Evolutionary conservation across 2,329 filamentous ascomycete genomes (phyloP).

Genomic region (Colletotrichum viniferum): DNA sequence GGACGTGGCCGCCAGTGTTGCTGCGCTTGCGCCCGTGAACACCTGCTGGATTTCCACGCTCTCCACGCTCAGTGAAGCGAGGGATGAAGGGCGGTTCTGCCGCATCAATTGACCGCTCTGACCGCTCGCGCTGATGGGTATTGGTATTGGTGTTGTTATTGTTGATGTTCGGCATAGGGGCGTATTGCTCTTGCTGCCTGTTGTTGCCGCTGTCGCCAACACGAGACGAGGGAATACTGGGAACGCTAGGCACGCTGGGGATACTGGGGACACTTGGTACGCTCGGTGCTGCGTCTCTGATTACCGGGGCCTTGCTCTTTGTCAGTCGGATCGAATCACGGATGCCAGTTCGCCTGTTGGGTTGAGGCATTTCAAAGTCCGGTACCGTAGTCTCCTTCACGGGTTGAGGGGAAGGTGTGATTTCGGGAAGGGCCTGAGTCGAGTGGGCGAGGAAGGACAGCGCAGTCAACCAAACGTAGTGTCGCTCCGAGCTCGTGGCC

Average conservation of each 20-base stretch:
- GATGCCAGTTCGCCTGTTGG: slow-evolving; percentile 64
- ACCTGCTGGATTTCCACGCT: slow-evolving; percentile 51
- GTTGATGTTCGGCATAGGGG: slow-evolving; percentile 26
- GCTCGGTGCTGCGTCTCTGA: slow-evolving; percentile 51
- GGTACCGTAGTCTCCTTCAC: slow-evolving; percentile 50
- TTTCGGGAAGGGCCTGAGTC: slow-evolving; percentile 78
- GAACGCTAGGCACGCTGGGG: slow-evolving; percentile 52
- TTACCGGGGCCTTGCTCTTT: slow-evolving; percentile 64
- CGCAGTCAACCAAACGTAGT: slow-evolving; percentile 94
- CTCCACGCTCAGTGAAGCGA: slow-evolving; percentile 67
- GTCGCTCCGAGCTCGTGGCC: slow-evolving; percentile 78
- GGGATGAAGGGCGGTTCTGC: slow-evolving; percentile 76
- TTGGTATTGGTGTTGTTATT: slow-evolving; percentile 23
- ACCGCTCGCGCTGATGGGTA: slow-evolving; percentile 53
- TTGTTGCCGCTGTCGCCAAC: slow-evolving; percentile 40
- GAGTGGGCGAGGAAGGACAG: slow-evolving; percentile 95
- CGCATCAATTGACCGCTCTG: slow-evolving; percentile 59
- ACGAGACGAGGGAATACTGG: slow-evolving; percentile 39
- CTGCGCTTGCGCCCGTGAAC: slow-evolving; percentile 84
- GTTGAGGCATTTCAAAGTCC: slow-evolving; percentile 54
- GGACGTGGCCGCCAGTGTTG: slow-evolving; percentile 80
- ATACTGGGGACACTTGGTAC: slow-evolving; percentile 60
- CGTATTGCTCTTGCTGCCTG: slow-evolving; percentile 44
- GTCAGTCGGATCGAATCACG: slow-evolving; percentile 90
- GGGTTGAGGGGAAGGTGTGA: slow-evolving; percentile 60